These are phyloP conservation scores for Ophiostoma fasciatum DNA, from an alignment of 2,329 filamentous ascomycete species.

Conservation along the genomic window DNA sequence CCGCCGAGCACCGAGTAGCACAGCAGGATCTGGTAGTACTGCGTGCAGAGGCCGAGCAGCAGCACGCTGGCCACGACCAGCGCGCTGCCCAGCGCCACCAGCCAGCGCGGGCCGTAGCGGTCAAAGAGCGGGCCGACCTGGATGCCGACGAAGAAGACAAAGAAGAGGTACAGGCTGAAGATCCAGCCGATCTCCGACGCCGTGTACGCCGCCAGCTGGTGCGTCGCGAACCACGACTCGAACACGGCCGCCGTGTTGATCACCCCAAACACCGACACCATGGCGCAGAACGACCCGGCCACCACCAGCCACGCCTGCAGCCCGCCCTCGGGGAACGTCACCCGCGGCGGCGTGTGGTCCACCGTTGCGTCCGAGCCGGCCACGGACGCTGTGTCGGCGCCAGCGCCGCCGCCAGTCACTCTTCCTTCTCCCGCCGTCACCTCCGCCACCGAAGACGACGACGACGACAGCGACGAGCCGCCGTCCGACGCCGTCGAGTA, in stretches of 20 bases:
- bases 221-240: constrained; percentile 57
- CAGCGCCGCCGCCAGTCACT: no score
- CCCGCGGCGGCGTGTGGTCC: constrained; percentile 6
- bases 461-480: not conserved
- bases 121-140: constrained; percentile 77
- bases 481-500: not conserved
- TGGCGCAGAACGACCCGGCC: constrained; percentile 58
- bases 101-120: constrained; percentile 49
- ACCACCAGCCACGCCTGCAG: constrained; percentile 60
- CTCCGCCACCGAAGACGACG: not conserved
- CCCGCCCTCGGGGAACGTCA: constrained; percentile 60
- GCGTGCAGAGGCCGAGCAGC: constrained; percentile 51
- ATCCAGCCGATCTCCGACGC: constrained; percentile 71
- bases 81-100: constrained; percentile 51
- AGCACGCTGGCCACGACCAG: constrained; percentile 48
- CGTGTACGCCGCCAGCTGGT: constrained; percentile 55
- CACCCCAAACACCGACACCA: constrained; percentile 55
- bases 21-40: constrained; percentile 71
- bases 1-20: constrained; percentile 61
- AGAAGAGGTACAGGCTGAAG: constrained; percentile 65
- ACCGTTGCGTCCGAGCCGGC: not conserved
- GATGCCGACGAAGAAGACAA: constrained; percentile 69
- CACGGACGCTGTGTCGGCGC: no score
- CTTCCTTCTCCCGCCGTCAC: no score
- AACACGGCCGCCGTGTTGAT: constrained; percentile 65